Conservation (phyloP, 305 asterid species). For the Fraxinus sp. region DNA sequence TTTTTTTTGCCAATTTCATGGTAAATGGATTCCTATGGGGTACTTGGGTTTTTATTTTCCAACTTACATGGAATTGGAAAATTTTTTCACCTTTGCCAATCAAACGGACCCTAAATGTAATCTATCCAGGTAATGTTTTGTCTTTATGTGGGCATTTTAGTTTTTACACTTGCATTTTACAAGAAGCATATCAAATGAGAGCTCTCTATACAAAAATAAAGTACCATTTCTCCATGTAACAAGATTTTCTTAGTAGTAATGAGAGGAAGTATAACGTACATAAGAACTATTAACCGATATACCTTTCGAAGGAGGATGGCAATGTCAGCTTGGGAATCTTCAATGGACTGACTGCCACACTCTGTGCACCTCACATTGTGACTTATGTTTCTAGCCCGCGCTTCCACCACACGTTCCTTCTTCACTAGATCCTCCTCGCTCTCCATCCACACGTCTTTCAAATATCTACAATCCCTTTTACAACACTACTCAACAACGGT, state of each 20-base stretch:
- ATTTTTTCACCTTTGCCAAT: too few relatives aligned
- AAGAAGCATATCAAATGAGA: background rate
- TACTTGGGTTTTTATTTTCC: too few relatives aligned
- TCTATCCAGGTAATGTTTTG: background rate
- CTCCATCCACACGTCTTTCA: conserved; percentile 40
- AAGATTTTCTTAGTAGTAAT: background rate
- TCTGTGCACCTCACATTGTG: conserved; percentile 93
- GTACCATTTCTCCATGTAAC: conserved; percentile 3
- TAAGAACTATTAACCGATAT: background rate
- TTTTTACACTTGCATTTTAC: background rate
- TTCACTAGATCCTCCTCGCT: conserved; percentile 50
- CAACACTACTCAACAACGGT: background rate
- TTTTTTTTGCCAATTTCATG: too few relatives aligned
- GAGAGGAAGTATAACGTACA: background rate
- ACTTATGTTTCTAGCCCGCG: conserved; percentile 84
- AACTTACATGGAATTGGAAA: too few relatives aligned
- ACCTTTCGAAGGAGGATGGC: conserved; percentile 93
- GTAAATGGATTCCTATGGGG: too few relatives aligned
- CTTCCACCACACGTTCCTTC: conserved; percentile 72
- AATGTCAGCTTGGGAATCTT: conserved; percentile 89
- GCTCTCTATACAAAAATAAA: background rate
- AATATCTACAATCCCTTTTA: background rate
- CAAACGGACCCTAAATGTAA: background rate
- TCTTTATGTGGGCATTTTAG: background rate
- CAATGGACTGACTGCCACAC: conserved; percentile 95